phyloP scores from a whole-genome alignment of 257 asterid species.

The Forsythia viridissima region DNA sequence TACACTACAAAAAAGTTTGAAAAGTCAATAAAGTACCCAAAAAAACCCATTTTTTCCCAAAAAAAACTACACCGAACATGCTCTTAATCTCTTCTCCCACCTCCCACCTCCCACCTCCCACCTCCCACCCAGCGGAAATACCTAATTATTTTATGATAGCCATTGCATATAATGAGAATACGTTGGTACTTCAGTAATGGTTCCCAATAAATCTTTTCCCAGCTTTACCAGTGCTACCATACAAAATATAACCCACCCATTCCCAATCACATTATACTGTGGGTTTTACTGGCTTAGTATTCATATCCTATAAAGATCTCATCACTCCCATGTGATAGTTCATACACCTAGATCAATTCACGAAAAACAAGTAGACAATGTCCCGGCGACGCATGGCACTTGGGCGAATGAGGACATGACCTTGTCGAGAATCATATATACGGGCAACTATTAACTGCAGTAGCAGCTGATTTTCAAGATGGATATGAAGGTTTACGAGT shows the following conservation, averaged over 20 bases:
- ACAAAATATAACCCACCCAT: no score
- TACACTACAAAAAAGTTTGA: no score
- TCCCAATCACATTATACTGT: no score
- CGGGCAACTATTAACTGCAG: background rate
- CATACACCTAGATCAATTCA: background rate
- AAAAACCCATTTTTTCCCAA: no score
- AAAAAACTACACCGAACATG: no score
- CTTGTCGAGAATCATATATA: background rate
- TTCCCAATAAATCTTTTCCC: background rate
- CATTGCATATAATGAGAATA: no score
- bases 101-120: background rate
- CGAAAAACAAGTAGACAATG: background rate
- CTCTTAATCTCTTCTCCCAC: no score
- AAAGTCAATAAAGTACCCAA: no score
- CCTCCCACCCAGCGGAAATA: background rate
- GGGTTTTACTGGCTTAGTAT: background rate
- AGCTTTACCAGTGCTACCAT: background rate
- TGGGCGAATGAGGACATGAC: background rate
- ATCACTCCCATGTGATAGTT: background rate
- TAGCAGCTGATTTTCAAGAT: background rate
- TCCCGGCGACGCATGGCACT: background rate
- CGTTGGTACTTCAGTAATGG: background rate
- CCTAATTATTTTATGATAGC: no score
- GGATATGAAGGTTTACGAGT: background rate
- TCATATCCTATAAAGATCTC: background rate